Evolutionary conservation across 768 basidiomycete species (phyloP).

Genomic region (Austroboletus eburneus): DNA sequence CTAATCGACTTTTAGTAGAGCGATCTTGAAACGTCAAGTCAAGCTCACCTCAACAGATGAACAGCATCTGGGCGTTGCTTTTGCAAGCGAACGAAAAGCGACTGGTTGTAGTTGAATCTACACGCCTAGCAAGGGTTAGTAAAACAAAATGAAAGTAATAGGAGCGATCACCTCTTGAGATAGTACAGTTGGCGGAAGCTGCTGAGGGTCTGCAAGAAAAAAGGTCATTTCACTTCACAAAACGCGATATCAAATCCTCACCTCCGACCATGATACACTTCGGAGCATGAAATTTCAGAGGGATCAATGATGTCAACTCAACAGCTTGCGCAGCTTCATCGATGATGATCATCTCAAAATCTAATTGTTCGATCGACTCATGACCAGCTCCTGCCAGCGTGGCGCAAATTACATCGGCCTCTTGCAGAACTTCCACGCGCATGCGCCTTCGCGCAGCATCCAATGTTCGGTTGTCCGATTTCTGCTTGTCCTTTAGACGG

Average conservation of each 20-base stretch:
- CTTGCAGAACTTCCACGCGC: constrained; percentile 69
- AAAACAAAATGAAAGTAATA: constrained; percentile 18
- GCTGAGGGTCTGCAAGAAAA: constrained; percentile 67
- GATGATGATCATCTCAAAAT: constrained; percentile 95
- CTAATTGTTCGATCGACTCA: constrained; percentile 73
- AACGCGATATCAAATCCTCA: constrained; percentile 22
- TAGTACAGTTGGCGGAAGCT: constrained; percentile 91
- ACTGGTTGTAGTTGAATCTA: constrained; percentile 79
- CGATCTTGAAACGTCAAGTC: background rate
- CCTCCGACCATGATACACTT: constrained; percentile 94
- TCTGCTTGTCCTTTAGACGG: constrained; percentile 75
- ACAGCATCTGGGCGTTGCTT: constrained; percentile 76
- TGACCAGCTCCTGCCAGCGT: constrained; percentile 94
- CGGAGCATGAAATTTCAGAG: constrained; percentile 79
- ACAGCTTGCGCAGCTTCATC: constrained; percentile 98
- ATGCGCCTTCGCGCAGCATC: constrained; percentile 77
- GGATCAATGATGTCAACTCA: constrained; percentile 92
- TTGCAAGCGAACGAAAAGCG: constrained; percentile 89
- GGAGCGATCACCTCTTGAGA: constrained; percentile 48
- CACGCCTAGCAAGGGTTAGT: constrained; percentile 44
- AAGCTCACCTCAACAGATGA: constrained; percentile 77
- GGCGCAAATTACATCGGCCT: constrained; percentile 91
- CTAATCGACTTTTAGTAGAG: constrained; percentile 36
- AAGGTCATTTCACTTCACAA: background rate
- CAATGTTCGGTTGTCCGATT: constrained; percentile 72